These are phyloP conservation scores for Trypanosoma melophagium DNA, from an alignment of 208 protist genomes.

Conservation along the genomic window DNA sequence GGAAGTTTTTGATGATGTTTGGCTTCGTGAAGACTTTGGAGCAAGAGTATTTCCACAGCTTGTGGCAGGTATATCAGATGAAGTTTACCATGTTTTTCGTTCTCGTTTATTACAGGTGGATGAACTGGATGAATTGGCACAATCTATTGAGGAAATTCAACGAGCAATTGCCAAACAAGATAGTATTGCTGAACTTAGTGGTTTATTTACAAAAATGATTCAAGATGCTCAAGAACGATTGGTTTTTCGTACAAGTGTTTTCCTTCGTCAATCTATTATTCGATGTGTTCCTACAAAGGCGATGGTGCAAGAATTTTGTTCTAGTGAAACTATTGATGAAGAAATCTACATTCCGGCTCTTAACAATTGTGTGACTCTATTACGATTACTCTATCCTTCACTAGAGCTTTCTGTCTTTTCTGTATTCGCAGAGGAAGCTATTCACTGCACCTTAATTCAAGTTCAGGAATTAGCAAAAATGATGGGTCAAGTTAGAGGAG, in stretches of 20 bases:
- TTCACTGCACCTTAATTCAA: slow-evolving; percentile 57
- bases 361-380: slow-evolving; percentile 54
- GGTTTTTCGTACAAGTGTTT: slow-evolving; percentile 81
- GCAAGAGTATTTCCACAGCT: slow-evolving; percentile 55
- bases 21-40: slow-evolving; percentile 75
- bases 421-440: slow-evolving; percentile 86
- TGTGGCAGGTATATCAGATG: slow-evolving; percentile 54
- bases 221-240: slow-evolving; percentile 86
- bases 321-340: background rate
- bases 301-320: slow-evolving; percentile 40
- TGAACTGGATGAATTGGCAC: slow-evolving; percentile 64
- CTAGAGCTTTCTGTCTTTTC: slow-evolving; percentile 85
- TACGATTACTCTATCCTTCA: slow-evolving; percentile 77
- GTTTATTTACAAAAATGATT: slow-evolving; percentile 73
- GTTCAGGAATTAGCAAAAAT: slow-evolving; percentile 60
- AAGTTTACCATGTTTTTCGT: slow-evolving; percentile 83
- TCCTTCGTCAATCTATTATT: slow-evolving; percentile 59
- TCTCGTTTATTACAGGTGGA: slow-evolving; percentile 76
- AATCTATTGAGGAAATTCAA: slow-evolving; percentile 73
- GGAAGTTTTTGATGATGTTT: slow-evolving; percentile 61
- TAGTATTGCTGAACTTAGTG: slow-evolving; percentile 43
- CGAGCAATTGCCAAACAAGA: slow-evolving; percentile 38
- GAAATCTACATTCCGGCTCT: slow-evolving; percentile 52
- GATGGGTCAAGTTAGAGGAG: slow-evolving; percentile 33
- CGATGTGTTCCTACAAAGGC: slow-evolving; percentile 39